Base-by-base conservation (phyloP, 352 stramenopile genomes). In the Phytopythium aichiense region DNA sequence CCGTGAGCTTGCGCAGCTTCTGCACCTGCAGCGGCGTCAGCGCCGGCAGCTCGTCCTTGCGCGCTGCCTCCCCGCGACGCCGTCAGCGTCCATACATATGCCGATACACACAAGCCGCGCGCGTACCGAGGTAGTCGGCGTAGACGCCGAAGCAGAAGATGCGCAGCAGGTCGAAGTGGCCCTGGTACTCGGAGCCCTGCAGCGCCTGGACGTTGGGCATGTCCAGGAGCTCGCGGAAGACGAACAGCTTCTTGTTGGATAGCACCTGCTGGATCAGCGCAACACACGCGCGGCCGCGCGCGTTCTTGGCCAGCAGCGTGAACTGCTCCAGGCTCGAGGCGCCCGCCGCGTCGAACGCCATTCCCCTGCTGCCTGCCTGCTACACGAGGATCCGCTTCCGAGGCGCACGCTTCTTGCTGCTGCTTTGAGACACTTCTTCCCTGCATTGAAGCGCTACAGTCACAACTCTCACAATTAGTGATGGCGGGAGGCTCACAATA, bases 211-310 rank as follows among this genome's bases (percentile, higher is more conserved):
- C 84, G 67, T 95, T 97, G 45, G 85, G 81, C 86, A 96, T 95
- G 54, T 94, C 81, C 40, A 98, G 68, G 52, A 98, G 77, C 77
- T 98, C 91, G 23, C 92, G 88, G 66, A 98, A 98, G 23, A 98
- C 90, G 66, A 96, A 97, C 42, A 97, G 76, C 67, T 96, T 96
- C 70, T 94, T 94, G 72, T 96, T 94, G 52, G 68, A 89, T 31
- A 98, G 74, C 38, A 96, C 91, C 68, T 98, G 91, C 73, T 98
- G 92, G 62, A 98, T 95, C 45, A 98, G 76, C 46, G 88, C 91
- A 56, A 95, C 87, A 50, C 92, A 98, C n/a, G 91, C 92, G 7
- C 87, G 74, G 7, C 88, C 90, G 40, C 92, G 89, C 46, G 88
- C 84, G 25, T 94, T 94, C 76, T 97, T 96, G 16, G 91, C 92